Evolutionary conservation across 306 rosid species (phyloP).

Genomic region (Vigna unguiculata): DNA sequence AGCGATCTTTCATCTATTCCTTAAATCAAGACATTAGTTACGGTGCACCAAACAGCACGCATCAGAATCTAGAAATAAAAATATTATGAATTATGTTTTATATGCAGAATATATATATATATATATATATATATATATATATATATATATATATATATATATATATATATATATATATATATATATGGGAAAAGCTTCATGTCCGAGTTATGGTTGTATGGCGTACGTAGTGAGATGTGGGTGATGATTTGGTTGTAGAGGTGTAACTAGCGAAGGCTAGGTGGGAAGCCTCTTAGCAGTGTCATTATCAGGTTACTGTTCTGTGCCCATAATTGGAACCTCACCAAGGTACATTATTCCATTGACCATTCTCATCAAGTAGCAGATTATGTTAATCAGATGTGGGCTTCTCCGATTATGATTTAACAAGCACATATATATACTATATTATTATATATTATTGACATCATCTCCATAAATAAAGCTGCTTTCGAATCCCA

Average conservation of each 20-base stretch:
- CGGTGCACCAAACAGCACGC: too few relatives aligned
- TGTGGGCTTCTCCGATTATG: conserved; percentile 46
- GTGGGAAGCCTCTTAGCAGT: conserved; percentile 44
- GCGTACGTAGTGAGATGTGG: not conserved
- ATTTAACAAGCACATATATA: conserved; percentile 38
- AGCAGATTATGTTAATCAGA: conserved; percentile 34
- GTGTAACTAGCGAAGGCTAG: conserved; percentile 30
- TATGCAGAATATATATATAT: not conserved
- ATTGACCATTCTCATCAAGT: conserved; percentile 43
- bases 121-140: too few relatives aligned
- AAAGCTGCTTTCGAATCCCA: conserved; percentile 46
- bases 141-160: not conserved
- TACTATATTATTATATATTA: conserved; percentile 8
- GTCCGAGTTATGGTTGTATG: not conserved
- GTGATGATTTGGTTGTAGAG: conserved; percentile 32
- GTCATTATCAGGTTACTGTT: conserved; percentile 48
- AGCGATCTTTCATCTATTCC: conserved; percentile 17
- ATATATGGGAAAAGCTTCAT: not conserved
- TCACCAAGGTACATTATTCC: conserved; percentile 50
- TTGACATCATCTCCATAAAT: conserved; percentile 45
- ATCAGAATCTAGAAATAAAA: not conserved
- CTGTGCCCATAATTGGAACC: conserved; percentile 51
- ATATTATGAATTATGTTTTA: not conserved
- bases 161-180: not conserved
- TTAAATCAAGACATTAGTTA: not conserved